Conservation (phyloP, 345 rosid species). For the Orychophragmus violaceus region DNA sequence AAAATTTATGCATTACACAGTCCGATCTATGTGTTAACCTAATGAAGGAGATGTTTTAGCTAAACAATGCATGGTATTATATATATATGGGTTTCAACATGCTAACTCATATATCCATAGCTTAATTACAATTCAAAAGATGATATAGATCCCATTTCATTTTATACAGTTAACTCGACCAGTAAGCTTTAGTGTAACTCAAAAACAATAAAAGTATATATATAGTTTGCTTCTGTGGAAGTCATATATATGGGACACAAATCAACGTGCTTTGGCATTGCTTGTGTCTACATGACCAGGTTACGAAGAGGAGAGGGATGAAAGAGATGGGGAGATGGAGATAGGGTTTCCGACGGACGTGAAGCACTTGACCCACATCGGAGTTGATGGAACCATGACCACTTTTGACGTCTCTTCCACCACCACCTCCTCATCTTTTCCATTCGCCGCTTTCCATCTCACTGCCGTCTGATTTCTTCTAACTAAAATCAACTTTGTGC, state of each 20-base stretch:
- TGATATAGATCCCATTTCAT: not conserved
- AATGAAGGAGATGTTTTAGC: not conserved
- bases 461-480: slow-evolving; percentile 13
- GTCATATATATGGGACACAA: not conserved
- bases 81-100: not conserved
- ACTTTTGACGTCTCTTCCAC: slow-evolving; percentile 11
- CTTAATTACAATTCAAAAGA: not conserved
- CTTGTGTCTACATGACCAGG: slow-evolving; percentile 24
- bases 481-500: not conserved
- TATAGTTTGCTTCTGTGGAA: too few species aligned
- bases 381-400: slow-evolving; percentile 52
- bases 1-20: not conserved
- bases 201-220: too few species aligned
- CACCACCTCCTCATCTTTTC: slow-evolving; percentile 14
- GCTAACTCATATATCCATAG: not conserved
- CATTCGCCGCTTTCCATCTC: slow-evolving; percentile 15
- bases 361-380: slow-evolving; percentile 80
- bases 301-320: slow-evolving; percentile 58
- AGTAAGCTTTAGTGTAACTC: too few species aligned
- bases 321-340: slow-evolving; percentile 45
- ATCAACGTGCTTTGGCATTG: not conserved
- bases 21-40: not conserved
- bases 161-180: not conserved
- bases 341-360: slow-evolving; percentile 80
- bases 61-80: not conserved